These are phyloP conservation scores for Pontederia paniculata DNA, from an alignment of 176 grass and related monocot genomes.

Conservation along the genomic window DNA sequence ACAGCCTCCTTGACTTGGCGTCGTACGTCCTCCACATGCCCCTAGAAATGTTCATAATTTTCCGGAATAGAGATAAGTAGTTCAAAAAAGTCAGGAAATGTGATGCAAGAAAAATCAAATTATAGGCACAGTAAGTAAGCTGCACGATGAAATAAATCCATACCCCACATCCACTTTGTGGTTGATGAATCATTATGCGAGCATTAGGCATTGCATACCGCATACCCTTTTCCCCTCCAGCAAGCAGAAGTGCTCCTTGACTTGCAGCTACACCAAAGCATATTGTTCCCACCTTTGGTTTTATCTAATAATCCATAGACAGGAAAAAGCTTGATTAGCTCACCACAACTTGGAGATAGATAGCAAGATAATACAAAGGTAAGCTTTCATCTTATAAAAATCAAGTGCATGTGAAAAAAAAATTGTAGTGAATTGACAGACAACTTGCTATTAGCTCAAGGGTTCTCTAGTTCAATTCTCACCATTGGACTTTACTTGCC, in stretches of 20 bases:
- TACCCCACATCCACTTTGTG: slow-evolving; percentile 80
- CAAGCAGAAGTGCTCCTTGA: slow-evolving; percentile 74
- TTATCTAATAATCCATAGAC: slow-evolving; percentile 46
- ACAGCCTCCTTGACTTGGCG: slow-evolving; percentile 63
- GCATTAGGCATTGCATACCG: slow-evolving; percentile 95
- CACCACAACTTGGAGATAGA: too few species aligned
- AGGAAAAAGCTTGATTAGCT: not conserved
- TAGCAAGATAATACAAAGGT: too few species aligned
- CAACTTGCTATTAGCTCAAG: too few species aligned
- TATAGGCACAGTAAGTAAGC: not conserved
- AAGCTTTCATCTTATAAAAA: too few species aligned
- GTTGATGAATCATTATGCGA: slow-evolving; percentile 97
- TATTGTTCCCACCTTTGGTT: slow-evolving; percentile 85
- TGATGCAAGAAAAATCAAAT: not conserved
- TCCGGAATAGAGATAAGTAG: not conserved
- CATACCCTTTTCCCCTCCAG: slow-evolving; percentile 95
- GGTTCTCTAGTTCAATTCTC: too few species aligned
- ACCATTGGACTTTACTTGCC: too few species aligned
- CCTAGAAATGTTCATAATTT: slow-evolving; percentile 18
- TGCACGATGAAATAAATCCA: slow-evolving; percentile 13
- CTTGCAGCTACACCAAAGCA: slow-evolving; percentile 89
- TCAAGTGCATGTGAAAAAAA: too few species aligned
- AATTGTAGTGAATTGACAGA: too few species aligned
- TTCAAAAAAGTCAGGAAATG: not conserved
- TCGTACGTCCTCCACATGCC: slow-evolving; percentile 61